These are phyloP conservation scores for Dryas octopetala DNA, from an alignment of 306 rosid species.

Conservation along the genomic window DNA sequence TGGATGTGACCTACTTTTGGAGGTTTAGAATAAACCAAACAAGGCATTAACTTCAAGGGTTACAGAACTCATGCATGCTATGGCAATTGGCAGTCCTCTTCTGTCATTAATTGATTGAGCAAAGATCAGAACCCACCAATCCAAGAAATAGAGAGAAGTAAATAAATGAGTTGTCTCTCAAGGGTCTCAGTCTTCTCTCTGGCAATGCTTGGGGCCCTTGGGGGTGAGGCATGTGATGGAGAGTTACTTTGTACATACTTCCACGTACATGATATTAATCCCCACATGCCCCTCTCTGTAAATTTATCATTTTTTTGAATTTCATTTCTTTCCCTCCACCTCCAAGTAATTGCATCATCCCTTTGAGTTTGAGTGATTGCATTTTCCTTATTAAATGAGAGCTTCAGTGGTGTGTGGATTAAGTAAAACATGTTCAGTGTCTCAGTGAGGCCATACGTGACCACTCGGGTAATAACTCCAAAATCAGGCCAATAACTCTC, in stretches of 20 bases:
- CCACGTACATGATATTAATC: constrained; percentile 22
- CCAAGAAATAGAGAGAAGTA: neutral
- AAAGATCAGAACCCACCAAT: constrained; percentile 13
- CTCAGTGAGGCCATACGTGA: neutral
- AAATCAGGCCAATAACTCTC: neutral
- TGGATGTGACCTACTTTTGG: constrained; percentile 31
- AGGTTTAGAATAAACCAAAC: constrained; percentile 20
- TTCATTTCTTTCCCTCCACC: constrained; percentile 31
- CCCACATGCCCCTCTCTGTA: constrained; percentile 15
- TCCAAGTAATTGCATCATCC: neutral
- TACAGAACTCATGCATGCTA: neutral
- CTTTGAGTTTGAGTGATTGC: neutral
- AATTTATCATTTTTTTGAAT: constrained; percentile 18
- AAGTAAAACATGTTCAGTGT: neutral
- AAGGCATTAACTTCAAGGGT: neutral
- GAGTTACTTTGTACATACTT: constrained; percentile 28
- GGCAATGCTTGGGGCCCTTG: constrained; percentile 21
- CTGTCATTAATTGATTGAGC: neutral
- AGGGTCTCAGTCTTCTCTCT: constrained; percentile 39
- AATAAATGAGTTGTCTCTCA: constrained; percentile 21
- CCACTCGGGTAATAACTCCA: neutral
- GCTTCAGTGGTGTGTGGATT: too few relatives aligned
- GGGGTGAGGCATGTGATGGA: constrained; percentile 44
- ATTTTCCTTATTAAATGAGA: neutral
- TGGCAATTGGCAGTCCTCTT: neutral